These are phyloP conservation scores for Thielaviopsis musarum DNA, from an alignment of 2,329 filamentous ascomycete genomes.

Conservation along the genomic window DNA sequence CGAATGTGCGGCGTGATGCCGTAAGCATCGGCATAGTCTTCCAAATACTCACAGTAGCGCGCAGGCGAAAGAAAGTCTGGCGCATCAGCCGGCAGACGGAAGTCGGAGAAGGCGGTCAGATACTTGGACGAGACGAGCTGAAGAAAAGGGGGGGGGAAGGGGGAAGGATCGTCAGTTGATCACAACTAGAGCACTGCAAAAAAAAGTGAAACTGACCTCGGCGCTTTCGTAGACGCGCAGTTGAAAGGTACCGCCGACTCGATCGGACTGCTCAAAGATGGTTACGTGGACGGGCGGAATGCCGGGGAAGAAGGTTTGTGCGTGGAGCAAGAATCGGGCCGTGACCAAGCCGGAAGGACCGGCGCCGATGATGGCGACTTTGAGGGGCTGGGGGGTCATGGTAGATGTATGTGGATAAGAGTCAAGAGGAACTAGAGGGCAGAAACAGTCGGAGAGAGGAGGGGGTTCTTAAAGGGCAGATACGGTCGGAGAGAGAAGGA, in stretches of 20 bases:
- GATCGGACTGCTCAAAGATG: slow-evolving; percentile 27
- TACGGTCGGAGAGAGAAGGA: no score
- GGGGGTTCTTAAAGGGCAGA: no score
- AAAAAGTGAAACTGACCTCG: slow-evolving; percentile 19
- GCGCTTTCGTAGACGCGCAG: slow-evolving; percentile 31
- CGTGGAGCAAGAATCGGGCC: slow-evolving; percentile 23
- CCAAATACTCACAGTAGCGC: slow-evolving; percentile 27
- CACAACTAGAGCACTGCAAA: not conserved
- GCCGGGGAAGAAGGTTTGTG: slow-evolving; percentile 21
- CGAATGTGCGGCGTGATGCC: slow-evolving; percentile 22
- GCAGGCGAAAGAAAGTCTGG: slow-evolving; percentile 28
- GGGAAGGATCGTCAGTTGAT: not conserved
- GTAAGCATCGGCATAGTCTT: slow-evolving; percentile 24
- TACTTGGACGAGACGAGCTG: slow-evolving; percentile 33
- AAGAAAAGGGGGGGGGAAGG: no score
- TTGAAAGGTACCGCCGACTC: slow-evolving; percentile 30
- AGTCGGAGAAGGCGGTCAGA: slow-evolving; percentile 33
- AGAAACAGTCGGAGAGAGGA: no score
- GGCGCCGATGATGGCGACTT: slow-evolving; percentile 27
- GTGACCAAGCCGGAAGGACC: slow-evolving; percentile 27
- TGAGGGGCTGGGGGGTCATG: slow-evolving; percentile 14
- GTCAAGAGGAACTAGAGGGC: no score
- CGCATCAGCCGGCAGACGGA: slow-evolving; percentile 23
- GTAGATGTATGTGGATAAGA: no score
- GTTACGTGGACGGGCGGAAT: slow-evolving; percentile 23